Evolutionary conservation across 495 filamentous ascomycete species (phyloP).

Genomic region (Trypethelium eluteriae): DNA sequence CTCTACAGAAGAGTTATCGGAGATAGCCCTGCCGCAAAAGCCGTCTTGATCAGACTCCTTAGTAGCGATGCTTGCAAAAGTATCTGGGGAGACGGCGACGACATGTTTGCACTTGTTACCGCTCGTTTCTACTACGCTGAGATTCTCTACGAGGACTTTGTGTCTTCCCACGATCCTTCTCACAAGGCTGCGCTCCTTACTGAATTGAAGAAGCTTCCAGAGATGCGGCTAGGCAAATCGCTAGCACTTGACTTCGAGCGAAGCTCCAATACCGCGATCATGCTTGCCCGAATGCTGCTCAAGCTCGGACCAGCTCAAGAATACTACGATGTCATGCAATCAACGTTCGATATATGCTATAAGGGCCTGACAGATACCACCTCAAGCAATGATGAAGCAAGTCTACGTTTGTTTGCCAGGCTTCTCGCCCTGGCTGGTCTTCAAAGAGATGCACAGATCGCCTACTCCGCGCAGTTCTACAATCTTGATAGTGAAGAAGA

Average conservation of each 20-base stretch:
- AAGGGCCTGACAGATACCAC: constrained; percentile 5
- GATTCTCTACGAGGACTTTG: constrained; percentile 13
- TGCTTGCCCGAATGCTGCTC: constrained; percentile 2
- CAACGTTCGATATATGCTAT: constrained; percentile 12
- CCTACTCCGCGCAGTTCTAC: constrained; percentile 8
- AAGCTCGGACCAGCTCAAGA: constrained; percentile 10
- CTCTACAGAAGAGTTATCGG: constrained; percentile 7
- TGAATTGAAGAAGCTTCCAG: background rate
- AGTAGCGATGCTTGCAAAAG: constrained; percentile 1
- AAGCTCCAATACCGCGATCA: constrained; percentile 2
- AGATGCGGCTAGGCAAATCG: background rate
- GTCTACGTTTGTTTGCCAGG: constrained; percentile 5
- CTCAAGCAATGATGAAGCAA: constrained; percentile 2
- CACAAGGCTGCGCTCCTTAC: background rate
- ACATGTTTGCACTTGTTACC: background rate
- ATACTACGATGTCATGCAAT: constrained; percentile 11
- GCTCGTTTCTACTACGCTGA: constrained; percentile 8
- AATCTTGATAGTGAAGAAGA: background rate
- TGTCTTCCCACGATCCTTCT: background rate
- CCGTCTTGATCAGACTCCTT: background rate
- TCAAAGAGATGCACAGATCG: constrained; percentile 8
- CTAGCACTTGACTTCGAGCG: constrained; percentile 7
- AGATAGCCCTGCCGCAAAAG: background rate
- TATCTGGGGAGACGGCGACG: background rate
- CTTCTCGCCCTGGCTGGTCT: background rate